These are phyloP conservation scores for Nitzschia putrida DNA, from an alignment of 108 stramenopile species.

Conservation along the genomic window DNA sequence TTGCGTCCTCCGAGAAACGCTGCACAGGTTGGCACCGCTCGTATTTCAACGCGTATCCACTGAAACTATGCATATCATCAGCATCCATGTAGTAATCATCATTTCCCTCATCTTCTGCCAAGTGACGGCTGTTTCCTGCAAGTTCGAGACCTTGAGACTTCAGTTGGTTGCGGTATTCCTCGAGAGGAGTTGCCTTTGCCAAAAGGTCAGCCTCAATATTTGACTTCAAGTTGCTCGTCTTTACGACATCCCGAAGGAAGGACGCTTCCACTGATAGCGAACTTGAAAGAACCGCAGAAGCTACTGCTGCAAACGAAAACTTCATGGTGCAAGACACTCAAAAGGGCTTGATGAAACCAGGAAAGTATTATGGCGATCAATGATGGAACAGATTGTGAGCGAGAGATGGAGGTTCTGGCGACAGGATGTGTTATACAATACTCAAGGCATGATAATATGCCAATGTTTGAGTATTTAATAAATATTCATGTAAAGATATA, in stretches of 20 bases:
- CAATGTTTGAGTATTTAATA: no score
- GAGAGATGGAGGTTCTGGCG: no score
- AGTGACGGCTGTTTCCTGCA: background rate
- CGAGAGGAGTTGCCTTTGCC: conserved; percentile 42
- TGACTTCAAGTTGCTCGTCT: background rate
- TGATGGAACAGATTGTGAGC: no score
- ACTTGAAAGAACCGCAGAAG: background rate
- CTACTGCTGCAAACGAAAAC: conserved; percentile 1
- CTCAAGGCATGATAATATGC: no score
- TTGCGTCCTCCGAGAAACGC: conserved; percentile 55
- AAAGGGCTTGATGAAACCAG: no score
- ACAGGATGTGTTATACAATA: no score
- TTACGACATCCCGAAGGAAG: conserved; percentile 31
- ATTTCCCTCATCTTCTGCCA: conserved; percentile 3
- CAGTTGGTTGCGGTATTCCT: conserved; percentile 31
- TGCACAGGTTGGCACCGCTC: conserved; percentile 65
- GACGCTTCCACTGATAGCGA: conserved; percentile 10
- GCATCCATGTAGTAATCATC: conserved; percentile 27
- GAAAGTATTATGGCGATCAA: no score
- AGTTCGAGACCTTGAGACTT: conserved; percentile 14
- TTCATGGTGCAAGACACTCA: conserved; percentile 5
- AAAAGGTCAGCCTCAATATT: conserved; percentile 30
- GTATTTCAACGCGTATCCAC: conserved; percentile 59
- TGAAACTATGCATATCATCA: conserved; percentile 36
- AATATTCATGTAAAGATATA: no score